Base-by-base conservation (phyloP, 129 eudicot genomes). In the Centrapalus pauciflorus region DNA sequence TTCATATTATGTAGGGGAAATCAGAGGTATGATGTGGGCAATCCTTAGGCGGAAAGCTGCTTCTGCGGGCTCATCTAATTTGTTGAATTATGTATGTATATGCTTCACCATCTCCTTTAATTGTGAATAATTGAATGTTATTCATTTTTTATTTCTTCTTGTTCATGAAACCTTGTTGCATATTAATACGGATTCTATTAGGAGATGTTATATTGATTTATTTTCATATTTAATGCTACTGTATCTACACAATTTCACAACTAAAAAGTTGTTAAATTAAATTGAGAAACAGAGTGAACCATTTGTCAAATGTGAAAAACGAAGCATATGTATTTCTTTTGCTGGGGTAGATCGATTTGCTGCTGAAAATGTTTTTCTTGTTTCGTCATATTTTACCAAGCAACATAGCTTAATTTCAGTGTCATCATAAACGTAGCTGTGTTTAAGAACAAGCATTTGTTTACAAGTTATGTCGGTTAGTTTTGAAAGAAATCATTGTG, bases 41-140 rank as follows among this genome's bases (percentile, higher is more conserved):
- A 27, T 43, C 10, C 32, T 58, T 46, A 66, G 82, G 76, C 76
- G 82, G 51, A 83, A 83, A 80, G 77, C 82, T 13, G 78, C 75
- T 24, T 66, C 68, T 49, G 72, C 71, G 26, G 61, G 75, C 41
- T 66, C 79, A 30, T 71, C 65, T 61, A 70, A 73, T 62, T 66
- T 73, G 62, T 70, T 78, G 33, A 62, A 41, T 77, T 27, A 38
- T 52, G 45, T 74, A 56, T 51, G 65, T 50, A 5, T 50, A 5
- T 50, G 17, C 33, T 34, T 23, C 35, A 23, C 20, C 34, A 16
- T 67, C 32, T 66, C 1, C 2, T 30, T 30, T 20, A 30, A 33
- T 50, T 50, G 33, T 66, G 25, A 62, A 38, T 23, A 34, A 11
- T 11, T 23, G 34, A 37, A 1, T 64, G 38, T 7, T 20, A 11